Percentiles rank a stretch among this genome's conserved stretches.
Evolutionary conservation across 495 filamentous ascomycete genomes (phyloP).

Genomic region (Aspergillus kassunensis): DNA sequence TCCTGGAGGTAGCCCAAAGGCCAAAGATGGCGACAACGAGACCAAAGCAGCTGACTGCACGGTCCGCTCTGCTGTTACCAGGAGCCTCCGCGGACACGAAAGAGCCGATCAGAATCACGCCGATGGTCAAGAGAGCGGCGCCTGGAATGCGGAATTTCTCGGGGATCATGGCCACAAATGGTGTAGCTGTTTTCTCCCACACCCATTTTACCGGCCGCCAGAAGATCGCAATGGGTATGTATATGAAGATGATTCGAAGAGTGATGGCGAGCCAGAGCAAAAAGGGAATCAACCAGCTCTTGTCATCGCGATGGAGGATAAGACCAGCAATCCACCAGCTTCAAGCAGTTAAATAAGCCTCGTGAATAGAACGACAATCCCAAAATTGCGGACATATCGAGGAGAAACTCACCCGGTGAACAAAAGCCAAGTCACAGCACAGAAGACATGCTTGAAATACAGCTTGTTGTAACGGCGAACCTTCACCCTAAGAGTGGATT

Average conservation of each 20-base stretch:
- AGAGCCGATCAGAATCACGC: constrained; percentile 68
- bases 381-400: not conserved
- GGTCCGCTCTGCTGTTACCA: constrained; percentile 74
- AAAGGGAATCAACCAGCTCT: constrained; percentile 82
- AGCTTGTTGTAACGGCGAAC: constrained; percentile 20
- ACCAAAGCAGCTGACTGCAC: constrained; percentile 77
- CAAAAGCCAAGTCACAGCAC: constrained; percentile 50
- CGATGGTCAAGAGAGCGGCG: constrained; percentile 57
- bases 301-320: constrained; percentile 65
- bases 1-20: constrained; percentile 66
- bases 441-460: constrained; percentile 36
- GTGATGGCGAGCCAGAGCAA: constrained; percentile 73
- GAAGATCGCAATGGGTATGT: constrained; percentile 63
- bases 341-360: constrained; percentile 7
- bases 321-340: constrained; percentile 90
- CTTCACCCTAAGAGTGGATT: constrained; percentile 15
- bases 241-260: constrained; percentile 68
- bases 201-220: constrained; percentile 59
- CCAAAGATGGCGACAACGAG: constrained; percentile 64
- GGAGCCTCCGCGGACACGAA: constrained; percentile 65
- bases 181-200: constrained; percentile 61
- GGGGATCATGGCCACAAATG: constrained; percentile 53
- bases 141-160: constrained; percentile 55
- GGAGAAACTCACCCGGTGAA: constrained; percentile 56
- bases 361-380: not conserved